phyloP scores from a whole-genome alignment of 176 grass and related monocot species.

The Typha latifolia region DNA sequence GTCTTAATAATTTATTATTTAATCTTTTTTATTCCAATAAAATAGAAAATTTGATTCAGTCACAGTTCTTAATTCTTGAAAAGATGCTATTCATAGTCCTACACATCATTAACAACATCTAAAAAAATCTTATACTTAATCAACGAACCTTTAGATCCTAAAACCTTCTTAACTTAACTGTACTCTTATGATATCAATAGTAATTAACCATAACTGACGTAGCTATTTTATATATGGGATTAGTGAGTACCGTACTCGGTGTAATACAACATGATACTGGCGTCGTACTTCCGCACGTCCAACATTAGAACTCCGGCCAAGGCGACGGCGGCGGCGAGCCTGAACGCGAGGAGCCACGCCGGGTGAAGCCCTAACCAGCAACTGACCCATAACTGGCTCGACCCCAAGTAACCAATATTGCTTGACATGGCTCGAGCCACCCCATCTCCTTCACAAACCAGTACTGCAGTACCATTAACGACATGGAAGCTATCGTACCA shows the following conservation, averaged over 20 bases:
- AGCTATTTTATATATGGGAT: background rate
- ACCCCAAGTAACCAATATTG: background rate
- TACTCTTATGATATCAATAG: no score
- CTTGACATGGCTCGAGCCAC: background rate
- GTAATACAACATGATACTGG: conserved; percentile 42
- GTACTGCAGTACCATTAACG: background rate
- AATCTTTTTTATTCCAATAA: no score
- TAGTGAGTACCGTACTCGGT: conserved; percentile 30
- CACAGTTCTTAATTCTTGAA: no score
- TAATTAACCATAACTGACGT: no score
- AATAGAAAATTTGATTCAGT: no score
- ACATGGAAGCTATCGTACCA: background rate
- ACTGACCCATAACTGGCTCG: conserved; percentile 18
- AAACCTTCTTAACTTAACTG: no score
- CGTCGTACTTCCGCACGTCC: conserved; percentile 33
- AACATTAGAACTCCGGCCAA: conserved; percentile 23
- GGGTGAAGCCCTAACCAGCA: conserved; percentile 26
- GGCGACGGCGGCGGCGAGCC: conserved; percentile 12
- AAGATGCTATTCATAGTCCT: no score
- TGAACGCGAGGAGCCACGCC: conserved; percentile 18
- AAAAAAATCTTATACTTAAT: no score
- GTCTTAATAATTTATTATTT: no score
- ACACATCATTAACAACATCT: no score
- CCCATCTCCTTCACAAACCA: background rate
- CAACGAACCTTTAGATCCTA: no score